Base-by-base conservation (phyloP, 345 rosid species). In the Mangifera indica region DNA sequence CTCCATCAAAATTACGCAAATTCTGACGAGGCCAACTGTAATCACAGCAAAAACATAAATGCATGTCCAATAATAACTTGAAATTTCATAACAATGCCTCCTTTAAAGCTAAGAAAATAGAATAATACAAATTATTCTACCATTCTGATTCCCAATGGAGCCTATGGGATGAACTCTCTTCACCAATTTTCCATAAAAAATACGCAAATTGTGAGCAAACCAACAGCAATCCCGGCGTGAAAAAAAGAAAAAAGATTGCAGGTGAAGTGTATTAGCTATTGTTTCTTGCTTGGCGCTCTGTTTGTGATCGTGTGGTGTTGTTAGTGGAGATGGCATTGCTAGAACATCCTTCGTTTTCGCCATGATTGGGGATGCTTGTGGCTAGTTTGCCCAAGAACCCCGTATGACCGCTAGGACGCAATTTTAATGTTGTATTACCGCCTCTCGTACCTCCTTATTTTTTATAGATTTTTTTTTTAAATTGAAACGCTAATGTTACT, bases 301-400 rank as follows among this genome's bases (percentile, higher is more conserved):
- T 18, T 25, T 18, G 67, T 8, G 40, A 5, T 49, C 25, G 29
- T 29, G 51, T 49, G 22, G 62, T 42, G 22, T 63, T 37, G 62
- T 53, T 63, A 49, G 60, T 52, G 75, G 61, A 48, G 66, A 9
- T 60, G 69, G 26, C 69, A 72, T 61, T 62, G 61, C 66, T 48
- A 24, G 68, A 54, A 63, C 48, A 11, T 32, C 77, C 80, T 63
- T 53, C 40, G 68, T 58, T 80, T 29, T 70, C 78, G 75, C 80
- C 83, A 72, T 66, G 60, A 22, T 52, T 63, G 42, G 15, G 59
- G 59, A 67, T 81, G 80, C 83, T 75, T 79, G 75, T 75, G 78
- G 82, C 76, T 83, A 55, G 76, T 75, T 63, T 72, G 18, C 18
- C 53, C 44, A 62, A 37, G 57, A 52, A 34, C 51, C 67, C 42